Conservation (phyloP, 257 asterid species). For the Plantago ovata region DNA sequence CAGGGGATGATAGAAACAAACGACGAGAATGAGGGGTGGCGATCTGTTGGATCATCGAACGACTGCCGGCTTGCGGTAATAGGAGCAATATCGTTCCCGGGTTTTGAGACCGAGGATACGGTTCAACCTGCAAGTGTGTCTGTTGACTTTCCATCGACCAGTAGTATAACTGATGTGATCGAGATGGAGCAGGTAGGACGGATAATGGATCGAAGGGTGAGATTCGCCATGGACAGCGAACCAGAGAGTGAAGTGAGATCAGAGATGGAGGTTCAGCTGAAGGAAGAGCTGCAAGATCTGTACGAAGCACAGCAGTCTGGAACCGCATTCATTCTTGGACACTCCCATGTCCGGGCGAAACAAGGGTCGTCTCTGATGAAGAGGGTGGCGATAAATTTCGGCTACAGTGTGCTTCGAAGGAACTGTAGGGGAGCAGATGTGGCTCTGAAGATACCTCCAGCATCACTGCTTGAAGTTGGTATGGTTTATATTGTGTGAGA, state of each 20-base stretch:
- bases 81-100: constrained; percentile 51
- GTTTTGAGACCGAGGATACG: constrained; percentile 55
- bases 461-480: constrained; percentile 92
- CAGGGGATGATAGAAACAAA: constrained; percentile 27
- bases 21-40: constrained; percentile 41
- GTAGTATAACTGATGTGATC: constrained; percentile 38
- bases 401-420: constrained; percentile 72
- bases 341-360: constrained; percentile 80
- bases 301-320: constrained; percentile 76
- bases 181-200: constrained; percentile 41
- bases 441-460: constrained; percentile 90
- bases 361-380: constrained; percentile 77
- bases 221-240: constrained; percentile 48
- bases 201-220: constrained; percentile 38
- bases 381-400: constrained; percentile 72
- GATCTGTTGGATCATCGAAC: constrained; percentile 42
- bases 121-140: constrained; percentile 71
- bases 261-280: constrained; percentile 37
- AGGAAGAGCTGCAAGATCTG: constrained; percentile 72
- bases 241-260: constrained; percentile 26
- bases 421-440: constrained; percentile 93
- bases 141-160: constrained; percentile 42
- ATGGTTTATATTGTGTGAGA: constrained; percentile 79
- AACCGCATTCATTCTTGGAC: constrained; percentile 81
- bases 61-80: constrained; percentile 72